These are phyloP conservation scores for Calonectria crousiana DNA, from an alignment of 2,329 filamentous ascomycete genomes.

Conservation along the genomic window DNA sequence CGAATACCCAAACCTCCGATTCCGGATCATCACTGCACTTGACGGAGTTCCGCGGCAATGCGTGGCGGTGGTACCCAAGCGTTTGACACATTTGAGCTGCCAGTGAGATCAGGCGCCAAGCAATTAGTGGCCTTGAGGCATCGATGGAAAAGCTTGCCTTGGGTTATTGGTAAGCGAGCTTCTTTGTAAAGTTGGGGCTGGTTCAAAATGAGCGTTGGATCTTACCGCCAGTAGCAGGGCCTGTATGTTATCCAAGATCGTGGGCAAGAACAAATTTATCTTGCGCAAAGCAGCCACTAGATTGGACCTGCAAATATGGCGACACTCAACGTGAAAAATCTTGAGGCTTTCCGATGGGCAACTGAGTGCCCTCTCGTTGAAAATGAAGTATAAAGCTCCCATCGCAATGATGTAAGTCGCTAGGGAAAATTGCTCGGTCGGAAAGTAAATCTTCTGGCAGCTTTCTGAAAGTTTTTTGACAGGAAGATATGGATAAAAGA, in stretches of 20 bases:
- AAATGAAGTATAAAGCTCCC: not conserved
- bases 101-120: not conserved
- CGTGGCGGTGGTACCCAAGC: not conserved
- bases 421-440: not conserved
- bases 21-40: not conserved
- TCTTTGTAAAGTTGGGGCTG: not conserved
- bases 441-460: not conserved
- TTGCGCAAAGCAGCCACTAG: not conserved
- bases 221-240: not conserved
- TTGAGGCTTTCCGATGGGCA: not conserved
- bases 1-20: not conserved
- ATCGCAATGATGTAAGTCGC: not conserved
- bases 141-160: not conserved
- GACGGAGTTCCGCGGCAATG: not conserved
- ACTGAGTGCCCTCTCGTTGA: not conserved
- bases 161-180: not conserved
- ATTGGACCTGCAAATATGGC: not conserved
- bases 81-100: not conserved
- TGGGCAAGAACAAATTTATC: not conserved
- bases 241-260: not conserved
- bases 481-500: not conserved
- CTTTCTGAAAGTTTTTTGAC: not conserved
- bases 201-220: not conserved
- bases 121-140: not conserved
- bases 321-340: not conserved